Evolutionary conservation across 768 basidiomycete species (phyloP), one percentile per base, ranked within the genome.

Genomic region (Lyophyllum semitale): DNA sequence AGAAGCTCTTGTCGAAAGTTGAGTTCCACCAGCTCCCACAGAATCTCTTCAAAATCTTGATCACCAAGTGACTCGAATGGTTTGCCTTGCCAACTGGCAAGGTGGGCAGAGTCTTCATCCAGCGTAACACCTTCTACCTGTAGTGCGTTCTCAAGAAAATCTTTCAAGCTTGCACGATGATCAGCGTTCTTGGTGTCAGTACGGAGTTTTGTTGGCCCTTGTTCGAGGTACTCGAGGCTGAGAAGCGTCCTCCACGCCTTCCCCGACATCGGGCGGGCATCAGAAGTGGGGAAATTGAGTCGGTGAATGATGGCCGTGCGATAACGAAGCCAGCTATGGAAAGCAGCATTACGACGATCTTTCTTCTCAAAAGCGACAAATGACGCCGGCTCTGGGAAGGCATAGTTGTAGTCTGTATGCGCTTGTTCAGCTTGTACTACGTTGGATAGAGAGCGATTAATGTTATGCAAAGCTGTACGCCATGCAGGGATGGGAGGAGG

Each of bases 251-350:
- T n/a, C n/a, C n/a, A n/a, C n/a, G n/a, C n/a, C n/a, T 54, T 53
- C 7, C 20, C 45, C 23, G 59, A 37, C 46, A 59, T 53, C 1
- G 59, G 59, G 12, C 6, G 44, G 22, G 38, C 25, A 4, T 49
- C 17, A 3, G 25, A 60, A 3, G 23, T 13, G 17, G 25, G 9
- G 20, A 25, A 47, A 2, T 23, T 48, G 13, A 60, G 23, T 2
- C 22, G 30, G 50, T 57, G 47, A 1, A 60, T 56, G 1, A 60
- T 46, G 2, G 37, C 48, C 0, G 8, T 8, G 0, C 38, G 22
- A 22, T 59, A 59, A 29, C 45, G 8, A 18, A 59, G 50, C 54
- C 58, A 59, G 15, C 30, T 48, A 8, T 29, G 15, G 11, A 59
- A 43, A 6, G 29, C 37, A 8, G 23, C 30, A 11, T 48, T 20